phyloP scores from a whole-genome alignment of 495 filamentous ascomycete species.

The Staphylotrichum tortipilum region DNA sequence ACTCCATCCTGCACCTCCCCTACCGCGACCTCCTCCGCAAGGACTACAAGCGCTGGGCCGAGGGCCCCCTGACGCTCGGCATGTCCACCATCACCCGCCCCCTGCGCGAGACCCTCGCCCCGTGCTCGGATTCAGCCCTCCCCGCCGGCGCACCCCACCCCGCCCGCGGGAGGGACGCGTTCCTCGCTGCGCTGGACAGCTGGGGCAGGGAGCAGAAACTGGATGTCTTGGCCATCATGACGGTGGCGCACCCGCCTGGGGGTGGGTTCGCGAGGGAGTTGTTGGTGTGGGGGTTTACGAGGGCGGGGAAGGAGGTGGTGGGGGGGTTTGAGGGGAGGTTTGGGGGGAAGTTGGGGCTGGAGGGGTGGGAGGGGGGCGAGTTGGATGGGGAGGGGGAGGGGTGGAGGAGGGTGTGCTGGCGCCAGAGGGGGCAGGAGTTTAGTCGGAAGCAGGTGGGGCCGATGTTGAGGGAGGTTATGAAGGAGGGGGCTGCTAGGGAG shows the following conservation, averaged over 20 bases:
- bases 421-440: conserved; percentile 54
- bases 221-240: conserved; percentile 70
- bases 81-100: conserved; percentile 64
- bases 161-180: too few species aligned
- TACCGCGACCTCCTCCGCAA: conserved; percentile 72
- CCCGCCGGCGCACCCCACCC: too few species aligned
- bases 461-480: conserved; percentile 60
- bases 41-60: conserved; percentile 89
- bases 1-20: conserved; percentile 56
- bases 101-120: too few species aligned
- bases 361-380: conserved; percentile 39
- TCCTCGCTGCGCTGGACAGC: conserved; percentile 25
- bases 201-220: conserved; percentile 54
- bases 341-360: conserved; percentile 46
- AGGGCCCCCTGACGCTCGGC: conserved; percentile 52
- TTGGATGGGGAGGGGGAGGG: conserved; percentile 37
- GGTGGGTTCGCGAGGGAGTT: conserved; percentile 64
- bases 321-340: conserved; percentile 45
- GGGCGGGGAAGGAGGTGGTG: conserved; percentile 36
- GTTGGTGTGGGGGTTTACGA: conserved; percentile 54
- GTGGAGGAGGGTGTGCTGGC: conserved; percentile 50
- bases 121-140: too few species aligned
- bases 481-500: conserved; percentile 28
- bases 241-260: conserved; percentile 48
- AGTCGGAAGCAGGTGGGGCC: conserved; percentile 91